Conservation (phyloP, 2,329 filamentous ascomycete species). For the Ophiocordyceps camponoti-floridani region DNA sequence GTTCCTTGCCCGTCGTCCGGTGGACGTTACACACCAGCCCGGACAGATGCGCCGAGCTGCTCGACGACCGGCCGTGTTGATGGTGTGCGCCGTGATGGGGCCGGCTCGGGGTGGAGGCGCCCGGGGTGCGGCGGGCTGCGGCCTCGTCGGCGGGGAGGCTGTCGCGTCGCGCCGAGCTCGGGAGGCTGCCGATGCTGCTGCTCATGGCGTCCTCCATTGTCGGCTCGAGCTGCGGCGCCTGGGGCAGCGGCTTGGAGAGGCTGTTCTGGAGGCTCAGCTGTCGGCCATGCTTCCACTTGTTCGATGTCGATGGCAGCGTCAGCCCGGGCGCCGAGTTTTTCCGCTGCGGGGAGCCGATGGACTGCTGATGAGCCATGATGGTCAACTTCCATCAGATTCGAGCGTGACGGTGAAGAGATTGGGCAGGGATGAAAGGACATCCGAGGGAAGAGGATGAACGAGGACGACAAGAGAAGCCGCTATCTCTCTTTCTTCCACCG, state of each 20-base stretch:
- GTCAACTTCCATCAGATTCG: not conserved
- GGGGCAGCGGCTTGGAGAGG: conserved; percentile 38
- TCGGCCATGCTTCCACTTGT: conserved; percentile 26
- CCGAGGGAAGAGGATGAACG: not conserved
- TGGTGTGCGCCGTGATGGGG: too few relatives aligned
- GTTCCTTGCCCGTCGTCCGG: conserved; percentile 78
- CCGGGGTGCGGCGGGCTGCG: not conserved
- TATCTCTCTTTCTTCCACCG: too few relatives aligned
- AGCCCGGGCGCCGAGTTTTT: conserved; percentile 19
- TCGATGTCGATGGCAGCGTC: conserved; percentile 9
- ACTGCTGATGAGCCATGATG: not conserved
- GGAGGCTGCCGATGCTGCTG: conserved; percentile 27
- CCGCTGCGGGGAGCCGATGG: not conserved
- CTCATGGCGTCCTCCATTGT: conserved; percentile 14
- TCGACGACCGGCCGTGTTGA: conserved; percentile 20
- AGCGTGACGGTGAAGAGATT: not conserved
- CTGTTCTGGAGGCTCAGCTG: conserved; percentile 36
- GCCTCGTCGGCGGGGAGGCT: conserved; percentile 19
- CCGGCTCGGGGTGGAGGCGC: not conserved
- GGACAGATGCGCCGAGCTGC: conserved; percentile 39
- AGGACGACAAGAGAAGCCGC: too few relatives aligned
- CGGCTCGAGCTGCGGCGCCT: conserved; percentile 20
- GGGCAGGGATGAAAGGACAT: not conserved
- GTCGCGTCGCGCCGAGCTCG: conserved; percentile 23
- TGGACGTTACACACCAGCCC: conserved; percentile 56